Percentiles rank a stretch among this genome's conserved stretches.
These are phyloP conservation scores for Lachancea meyersii DNA, from an alignment of 805 yeast genomes.

Conservation along the genomic window DNA sequence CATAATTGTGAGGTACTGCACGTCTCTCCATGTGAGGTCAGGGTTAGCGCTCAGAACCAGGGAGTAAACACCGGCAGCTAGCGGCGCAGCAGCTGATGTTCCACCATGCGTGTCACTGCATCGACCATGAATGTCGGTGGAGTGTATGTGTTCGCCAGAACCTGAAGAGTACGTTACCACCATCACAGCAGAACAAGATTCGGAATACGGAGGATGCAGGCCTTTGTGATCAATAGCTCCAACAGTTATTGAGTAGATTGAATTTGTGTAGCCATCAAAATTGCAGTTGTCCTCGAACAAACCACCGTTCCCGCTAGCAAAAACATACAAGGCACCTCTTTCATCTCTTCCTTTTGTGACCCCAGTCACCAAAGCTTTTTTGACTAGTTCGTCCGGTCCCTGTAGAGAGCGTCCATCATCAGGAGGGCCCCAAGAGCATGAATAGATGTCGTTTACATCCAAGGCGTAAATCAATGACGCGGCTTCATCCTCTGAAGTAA, in stretches of 20 bases:
- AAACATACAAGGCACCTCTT: slow-evolving; percentile 85
- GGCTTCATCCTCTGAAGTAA: slow-evolving; percentile 87
- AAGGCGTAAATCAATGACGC: slow-evolving; percentile 73
- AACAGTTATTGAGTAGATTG: slow-evolving; percentile 89
- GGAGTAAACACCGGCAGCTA: slow-evolving; percentile 94
- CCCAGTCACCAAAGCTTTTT: slow-evolving; percentile 79
- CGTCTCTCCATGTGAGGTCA: slow-evolving; percentile 88
- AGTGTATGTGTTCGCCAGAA: slow-evolving; percentile 79
- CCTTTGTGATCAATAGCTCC: slow-evolving; percentile 89
- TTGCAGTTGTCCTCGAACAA: slow-evolving; percentile 81
- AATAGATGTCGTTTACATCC: slow-evolving; percentile 84
- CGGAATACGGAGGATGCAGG: slow-evolving; percentile 82
- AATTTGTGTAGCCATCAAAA: slow-evolving; percentile 94
- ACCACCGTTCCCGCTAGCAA: slow-evolving; percentile 96
- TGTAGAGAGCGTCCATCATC: slow-evolving; percentile 87
- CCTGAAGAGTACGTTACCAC: slow-evolving; percentile 93
- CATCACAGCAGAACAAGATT: slow-evolving; percentile 90
- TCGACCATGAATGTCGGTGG: slow-evolving; percentile 66
- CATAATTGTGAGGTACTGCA: slow-evolving; percentile 74
- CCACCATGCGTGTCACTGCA: slow-evolving; percentile 87
- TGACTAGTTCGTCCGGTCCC: slow-evolving; percentile 73
- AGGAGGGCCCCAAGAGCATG: slow-evolving; percentile 98
- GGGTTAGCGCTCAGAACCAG: slow-evolving; percentile 80
- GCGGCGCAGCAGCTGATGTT: slow-evolving; percentile 97
- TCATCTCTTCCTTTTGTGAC: slow-evolving; percentile 71